Conservation (phyloP, 2,329 filamentous ascomycete genomes). For the Penicillium sp. region DNA sequence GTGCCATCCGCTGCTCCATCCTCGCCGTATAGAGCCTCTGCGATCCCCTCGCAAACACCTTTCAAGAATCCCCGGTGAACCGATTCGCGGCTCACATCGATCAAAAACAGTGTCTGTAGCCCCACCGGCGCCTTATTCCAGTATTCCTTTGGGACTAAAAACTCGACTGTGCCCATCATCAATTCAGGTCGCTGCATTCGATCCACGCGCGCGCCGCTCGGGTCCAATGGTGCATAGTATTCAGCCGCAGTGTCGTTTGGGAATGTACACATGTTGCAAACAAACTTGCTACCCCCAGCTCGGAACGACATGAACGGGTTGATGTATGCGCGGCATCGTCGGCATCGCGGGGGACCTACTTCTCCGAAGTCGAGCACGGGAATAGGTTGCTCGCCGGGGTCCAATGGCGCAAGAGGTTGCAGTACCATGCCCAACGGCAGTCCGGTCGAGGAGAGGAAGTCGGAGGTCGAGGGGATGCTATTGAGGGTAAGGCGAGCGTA, state of each 20-base stretch:
- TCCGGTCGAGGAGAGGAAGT: conserved; percentile 72
- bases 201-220: conserved; percentile 79
- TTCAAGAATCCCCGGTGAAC: conserved; percentile 86
- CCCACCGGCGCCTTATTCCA: conserved; percentile 93
- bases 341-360: conserved; percentile 78
- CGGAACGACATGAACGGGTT: conserved; percentile 99
- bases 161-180: conserved; percentile 87
- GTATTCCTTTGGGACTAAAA: conserved; percentile 95
- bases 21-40: conserved; percentile 73
- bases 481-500: conserved; percentile 87
- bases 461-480: conserved; percentile 77
- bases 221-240: conserved; percentile 88
- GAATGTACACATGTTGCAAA: conserved; percentile 97
- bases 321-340: conserved; percentile 90
- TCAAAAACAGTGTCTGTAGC: conserved; percentile 79
- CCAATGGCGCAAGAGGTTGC: conserved; percentile 77
- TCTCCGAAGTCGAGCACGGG: conserved; percentile 96
- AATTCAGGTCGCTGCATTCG: conserved; percentile 84
- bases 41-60: conserved; percentile 82
- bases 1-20: conserved; percentile 52
- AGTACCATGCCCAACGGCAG: conserved; percentile 81
- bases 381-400: conserved; percentile 77
- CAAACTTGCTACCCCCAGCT: conserved; percentile 88
- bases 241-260: conserved; percentile 89
- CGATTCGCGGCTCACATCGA: conserved; percentile 89